A percentile compares a stretch with the other conserved stretches of the same genome.
Evolutionary conservation across 352 stramenopile species (phyloP).

Genomic region (Globisporangium polare): DNA sequence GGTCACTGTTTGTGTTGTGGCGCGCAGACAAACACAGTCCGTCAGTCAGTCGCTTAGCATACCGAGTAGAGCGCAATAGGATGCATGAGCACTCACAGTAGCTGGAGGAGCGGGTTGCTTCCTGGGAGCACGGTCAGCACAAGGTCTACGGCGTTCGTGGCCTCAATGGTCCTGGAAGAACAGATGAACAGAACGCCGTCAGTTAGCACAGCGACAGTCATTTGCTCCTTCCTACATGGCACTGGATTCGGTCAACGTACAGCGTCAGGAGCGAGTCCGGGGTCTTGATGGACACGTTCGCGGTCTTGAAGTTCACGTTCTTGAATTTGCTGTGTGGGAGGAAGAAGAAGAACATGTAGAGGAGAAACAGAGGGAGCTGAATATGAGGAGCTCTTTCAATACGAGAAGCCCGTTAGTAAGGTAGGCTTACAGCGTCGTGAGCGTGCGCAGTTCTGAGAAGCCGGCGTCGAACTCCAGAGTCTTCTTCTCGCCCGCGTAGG

Average conservation of each 20-base stretch:
- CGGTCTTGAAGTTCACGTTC: conserved; percentile 22
- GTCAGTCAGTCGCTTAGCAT: neutral
- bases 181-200: neutral
- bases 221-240: too few species aligned
- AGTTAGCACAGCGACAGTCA: conserved; percentile 1
- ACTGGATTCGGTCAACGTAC: conserved; percentile 23
- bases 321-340: conserved; percentile 15
- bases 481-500: neutral
- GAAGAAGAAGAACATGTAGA: neutral
- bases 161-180: conserved; percentile 17
- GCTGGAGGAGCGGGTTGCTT: neutral
- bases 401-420: neutral
- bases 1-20: conserved; percentile 14
- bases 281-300: conserved; percentile 13
- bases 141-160: conserved; percentile 19
- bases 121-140: conserved; percentile 11
- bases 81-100: conserved; percentile 7
- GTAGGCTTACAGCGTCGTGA: conserved; percentile 12
- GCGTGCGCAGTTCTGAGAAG: conserved; percentile 15
- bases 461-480: conserved; percentile 14
- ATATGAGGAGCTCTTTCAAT: neutral
- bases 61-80: neutral
- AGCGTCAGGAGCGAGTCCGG: conserved; percentile 18
- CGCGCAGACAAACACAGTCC: neutral
- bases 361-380: neutral